Evolutionary conservation across 305 asterid genomes (phyloP).

Genomic region (Stenogyne calaminthoides): DNA sequence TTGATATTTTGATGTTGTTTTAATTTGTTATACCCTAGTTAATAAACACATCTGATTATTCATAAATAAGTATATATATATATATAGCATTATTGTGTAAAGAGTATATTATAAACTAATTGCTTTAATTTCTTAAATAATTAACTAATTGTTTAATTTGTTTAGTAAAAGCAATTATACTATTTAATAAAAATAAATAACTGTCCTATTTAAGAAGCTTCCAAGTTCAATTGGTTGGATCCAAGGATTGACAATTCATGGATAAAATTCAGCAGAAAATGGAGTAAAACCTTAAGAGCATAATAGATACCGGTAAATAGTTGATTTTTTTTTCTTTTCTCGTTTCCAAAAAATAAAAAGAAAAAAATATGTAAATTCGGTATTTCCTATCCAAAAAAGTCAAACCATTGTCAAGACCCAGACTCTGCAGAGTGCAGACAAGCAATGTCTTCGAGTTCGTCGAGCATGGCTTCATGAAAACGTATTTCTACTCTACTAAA

Average conservation of each 20-base stretch:
- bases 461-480: conserved; percentile 21
- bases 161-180: no score
- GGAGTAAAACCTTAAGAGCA: background rate
- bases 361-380: conserved; percentile 25
- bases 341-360: conserved; percentile 6
- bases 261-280: background rate
- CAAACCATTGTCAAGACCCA: conserved; percentile 33
- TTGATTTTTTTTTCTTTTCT: background rate
- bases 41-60: no score
- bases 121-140: no score
- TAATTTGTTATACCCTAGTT: no score
- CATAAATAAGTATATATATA: no score
- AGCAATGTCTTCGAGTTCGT: conserved; percentile 29
- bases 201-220: no score
- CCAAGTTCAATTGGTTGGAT: conserved; percentile 5
- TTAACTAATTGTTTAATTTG: no score
- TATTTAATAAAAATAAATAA: no score
- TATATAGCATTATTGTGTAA: no score
- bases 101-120: no score
- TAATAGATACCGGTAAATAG: background rate
- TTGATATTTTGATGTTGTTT: no score
- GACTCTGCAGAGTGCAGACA: conserved; percentile 31
- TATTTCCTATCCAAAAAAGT: conserved; percentile 27
- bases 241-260: conserved; percentile 20
- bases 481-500: conserved; percentile 38